Evolutionary conservation across 164 flowering plant species (phyloP).

Genomic region (Vitis riparia): DNA sequence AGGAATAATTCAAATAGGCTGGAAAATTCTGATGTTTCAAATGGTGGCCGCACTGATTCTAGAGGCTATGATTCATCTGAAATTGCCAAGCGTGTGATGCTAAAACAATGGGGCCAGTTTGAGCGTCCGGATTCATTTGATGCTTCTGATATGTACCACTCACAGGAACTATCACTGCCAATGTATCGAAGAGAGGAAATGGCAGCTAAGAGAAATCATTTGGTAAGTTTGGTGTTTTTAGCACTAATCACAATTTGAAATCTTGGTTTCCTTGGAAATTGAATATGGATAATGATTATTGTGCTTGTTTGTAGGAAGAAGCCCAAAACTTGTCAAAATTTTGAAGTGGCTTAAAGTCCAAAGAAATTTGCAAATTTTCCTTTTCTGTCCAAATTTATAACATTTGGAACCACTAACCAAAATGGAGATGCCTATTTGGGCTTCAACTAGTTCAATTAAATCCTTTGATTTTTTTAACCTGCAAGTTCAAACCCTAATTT

Average conservation of each 20-base stretch:
- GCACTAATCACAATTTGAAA: neutral
- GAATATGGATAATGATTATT: no score
- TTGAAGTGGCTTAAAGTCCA: no score
- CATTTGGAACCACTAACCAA: no score
- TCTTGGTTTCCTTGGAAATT: neutral
- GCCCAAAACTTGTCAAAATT: no score
- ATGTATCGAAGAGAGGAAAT: conserved; percentile 56
- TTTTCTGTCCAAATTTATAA: no score
- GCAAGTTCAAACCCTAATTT: no score
- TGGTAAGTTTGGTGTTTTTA: conserved; percentile 43
- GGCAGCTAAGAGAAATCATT: conserved; percentile 42
- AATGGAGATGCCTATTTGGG: no score
- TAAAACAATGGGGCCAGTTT: conserved; percentile 62
- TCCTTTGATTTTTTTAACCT: no score
- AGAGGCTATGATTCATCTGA: conserved; percentile 51
- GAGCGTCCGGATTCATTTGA: conserved; percentile 85
- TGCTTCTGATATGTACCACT: conserved; percentile 74
- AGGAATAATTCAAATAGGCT: conserved; percentile 34
- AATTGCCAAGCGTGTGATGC: conserved; percentile 39
- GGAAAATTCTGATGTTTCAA: conserved; percentile 37
- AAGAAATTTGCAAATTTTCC: no score
- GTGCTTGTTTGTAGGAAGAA: no score
- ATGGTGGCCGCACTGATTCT: conserved; percentile 32
- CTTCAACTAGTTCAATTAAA: no score
- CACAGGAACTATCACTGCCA: conserved; percentile 73